phyloP scores from a whole-genome alignment of 2,329 filamentous ascomycete genomes.

The Ascochyta lentis region DNA sequence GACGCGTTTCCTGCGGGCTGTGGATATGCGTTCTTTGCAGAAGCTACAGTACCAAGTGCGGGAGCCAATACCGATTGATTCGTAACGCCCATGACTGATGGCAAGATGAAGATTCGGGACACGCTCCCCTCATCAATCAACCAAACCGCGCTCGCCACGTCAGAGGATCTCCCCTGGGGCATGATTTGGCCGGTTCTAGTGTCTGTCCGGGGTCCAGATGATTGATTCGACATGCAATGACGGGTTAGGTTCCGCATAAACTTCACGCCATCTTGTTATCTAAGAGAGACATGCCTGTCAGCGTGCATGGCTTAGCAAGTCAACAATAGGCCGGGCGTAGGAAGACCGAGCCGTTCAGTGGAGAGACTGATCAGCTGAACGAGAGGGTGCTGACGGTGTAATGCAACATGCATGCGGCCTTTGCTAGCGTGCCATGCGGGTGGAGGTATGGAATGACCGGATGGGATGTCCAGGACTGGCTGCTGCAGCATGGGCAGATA shows the following conservation, averaged over 20 bases:
- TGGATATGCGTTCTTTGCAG: slow-evolving; percentile 41
- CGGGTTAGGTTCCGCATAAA: slow-evolving; percentile 53
- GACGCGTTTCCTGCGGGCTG: slow-evolving; percentile 39
- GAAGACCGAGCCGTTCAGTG: slow-evolving; percentile 48
- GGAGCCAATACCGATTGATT: slow-evolving; percentile 39
- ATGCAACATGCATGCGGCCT: slow-evolving; percentile 50
- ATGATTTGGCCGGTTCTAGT: slow-evolving; percentile 57
- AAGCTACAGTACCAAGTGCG: slow-evolving; percentile 33
- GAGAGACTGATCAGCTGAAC: slow-evolving; percentile 51
- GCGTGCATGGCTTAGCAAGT: slow-evolving; percentile 50
- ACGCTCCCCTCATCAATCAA: slow-evolving; percentile 48
- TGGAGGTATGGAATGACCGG: slow-evolving; percentile 47
- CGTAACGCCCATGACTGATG: slow-evolving; percentile 49
- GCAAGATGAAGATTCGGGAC: slow-evolving; percentile 48
- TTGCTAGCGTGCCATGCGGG: slow-evolving; percentile 44
- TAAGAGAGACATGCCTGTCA: slow-evolving; percentile 51
- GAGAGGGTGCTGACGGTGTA: slow-evolving; percentile 40
- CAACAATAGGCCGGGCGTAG: slow-evolving; percentile 51
- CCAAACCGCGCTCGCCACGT: slow-evolving; percentile 58
- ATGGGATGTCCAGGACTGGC: slow-evolving; percentile 42
- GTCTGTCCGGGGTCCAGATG: slow-evolving; percentile 51
- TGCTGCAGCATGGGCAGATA: slow-evolving; percentile 54
- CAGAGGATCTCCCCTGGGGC: slow-evolving; percentile 59
- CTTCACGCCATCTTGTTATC: slow-evolving; percentile 52
- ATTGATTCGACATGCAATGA: slow-evolving; percentile 54